Base-by-base conservation (phyloP, 495 filamentous ascomycete genomes). In the Penicillium cinerascens region DNA sequence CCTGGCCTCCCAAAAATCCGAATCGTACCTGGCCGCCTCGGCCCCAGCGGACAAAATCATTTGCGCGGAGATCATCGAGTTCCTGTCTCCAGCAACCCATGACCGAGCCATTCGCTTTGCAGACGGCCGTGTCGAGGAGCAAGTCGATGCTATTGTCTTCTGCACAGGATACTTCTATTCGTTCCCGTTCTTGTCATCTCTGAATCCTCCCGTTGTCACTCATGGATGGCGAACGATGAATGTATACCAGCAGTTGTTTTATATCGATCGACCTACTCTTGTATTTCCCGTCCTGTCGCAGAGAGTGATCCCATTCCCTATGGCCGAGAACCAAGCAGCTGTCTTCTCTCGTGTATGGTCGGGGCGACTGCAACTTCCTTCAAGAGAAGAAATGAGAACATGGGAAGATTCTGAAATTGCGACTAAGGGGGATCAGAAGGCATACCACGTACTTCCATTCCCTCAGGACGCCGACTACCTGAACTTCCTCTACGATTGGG, bases 261-360 rank as follows among this genome's bases (percentile, higher is more conserved):
- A 87, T 61, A 84, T 80, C 13, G 70, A 80, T 3, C 80, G 88
- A 44, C 89, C 92, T 3, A 92, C 90, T 0, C 71, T 98, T 4
- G 86, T 83, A 2, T 91, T 96, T 55, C 76, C 87, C 0, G 86
- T 80, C 0, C 70, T 97, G 18, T 82, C 85, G 3, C 86, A 89
- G 54, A 86, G 87, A 54, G 82, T 95, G 10, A 85, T 95, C 21
- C 92, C 92, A 2, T 96, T 96, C 60, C 85, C 87, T 3, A 59
- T 91, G 6, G 74, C 83, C 1, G 88, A 96, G 62, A 81, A 78
- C n/a, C 92, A 96, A 63, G 84, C 82, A 3, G 84, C 89, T 9
- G 77, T 87, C 2, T 78, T 96, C 49, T 82, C 90, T 11, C 80
- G 89, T 4, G 79, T 90, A 2, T 95, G 84, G 82, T 80, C 87